Base-by-base conservation (phyloP, 2,329 filamentous ascomycete species). In the Venturia nashicola region DNA sequence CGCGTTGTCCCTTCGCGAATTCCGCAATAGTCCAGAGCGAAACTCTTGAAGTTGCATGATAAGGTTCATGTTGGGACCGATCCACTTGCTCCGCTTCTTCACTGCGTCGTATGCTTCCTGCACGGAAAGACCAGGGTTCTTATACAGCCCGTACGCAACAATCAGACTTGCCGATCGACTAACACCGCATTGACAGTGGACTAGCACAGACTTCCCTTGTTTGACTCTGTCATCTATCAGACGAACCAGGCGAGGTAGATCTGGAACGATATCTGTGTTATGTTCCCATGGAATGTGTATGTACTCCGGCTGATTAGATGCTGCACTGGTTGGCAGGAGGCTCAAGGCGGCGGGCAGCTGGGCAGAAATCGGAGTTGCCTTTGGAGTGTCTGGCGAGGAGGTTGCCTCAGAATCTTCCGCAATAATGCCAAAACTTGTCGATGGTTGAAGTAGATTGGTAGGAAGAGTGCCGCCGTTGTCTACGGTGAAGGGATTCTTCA, bases 11-110 rank as follows among this genome's bases (percentile, higher is more conserved):
- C 51, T 27, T 34, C 63, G 39, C 40, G 60, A 46, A 18, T 59
- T 64, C 16, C 64, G 64, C 36, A 65, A 36, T 14, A 65, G 40
- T 20, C 70, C 82, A 72, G 68, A 82, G 74, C 66, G 81, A 71
- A 92, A 93, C 70, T 93, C 89, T 72, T 92, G 89, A 59, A 95
- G 78, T 68, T 90, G 91, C 80, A 94, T 94, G 81, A 95, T 91
- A 68, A 95, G 80, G 68, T 90, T 90, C 90, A 95, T 95, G 74
- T 95, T 95, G 0, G 90, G 90, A 65, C 90, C 91, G 69, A 95
- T 93, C 90, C 90, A 95, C 71, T 82, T 85, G 74, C 90, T 94
- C 76, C 88, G 88, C 63, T 84, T 82, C 75, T 95, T 91, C 2
- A 90, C 89, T 2, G 86, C 83, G 71, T 91, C 86, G 72, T 94